phyloP scores from a whole-genome alignment of 805 yeast species.

The Debaryomyces castellii region DNA sequence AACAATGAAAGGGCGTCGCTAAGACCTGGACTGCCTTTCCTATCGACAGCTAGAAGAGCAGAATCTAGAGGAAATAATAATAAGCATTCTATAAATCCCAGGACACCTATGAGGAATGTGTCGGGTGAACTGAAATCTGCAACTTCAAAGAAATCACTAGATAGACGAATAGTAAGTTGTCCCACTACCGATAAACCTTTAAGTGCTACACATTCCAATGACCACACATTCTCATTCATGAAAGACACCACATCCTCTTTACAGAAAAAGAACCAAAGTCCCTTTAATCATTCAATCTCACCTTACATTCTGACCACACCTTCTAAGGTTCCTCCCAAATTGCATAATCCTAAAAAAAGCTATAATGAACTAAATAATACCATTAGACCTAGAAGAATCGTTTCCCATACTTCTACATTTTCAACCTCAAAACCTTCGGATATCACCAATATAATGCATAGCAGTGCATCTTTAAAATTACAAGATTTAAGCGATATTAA shows the following conservation, averaged over 20 bases:
- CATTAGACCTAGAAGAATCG: conserved; percentile 11
- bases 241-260: conserved; percentile 38
- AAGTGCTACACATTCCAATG: conserved; percentile 7
- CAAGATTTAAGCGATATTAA: background rate
- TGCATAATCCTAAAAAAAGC: background rate
- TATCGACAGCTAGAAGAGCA: conserved; percentile 21
- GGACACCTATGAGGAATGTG: conserved; percentile 17
- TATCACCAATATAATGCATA: conserved; percentile 18
- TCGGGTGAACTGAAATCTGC: conserved; percentile 10
- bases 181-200: conserved; percentile 17
- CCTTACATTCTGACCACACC: background rate
- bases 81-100: conserved; percentile 4
- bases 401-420: conserved; percentile 6
- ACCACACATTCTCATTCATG: conserved; percentile 38
- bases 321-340: background rate
- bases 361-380: conserved; percentile 13
- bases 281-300: conserved; percentile 2
- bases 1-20: background rate
- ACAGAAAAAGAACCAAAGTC: conserved; percentile 24
- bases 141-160: conserved; percentile 12
- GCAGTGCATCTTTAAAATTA: background rate
- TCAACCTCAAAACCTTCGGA: conserved; percentile 15
- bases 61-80: conserved; percentile 8
- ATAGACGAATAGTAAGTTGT: conserved; percentile 14
- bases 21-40: conserved; percentile 6